Conservation (phyloP, 1,284 basidiomycete genomes). For the Phlebopus sp. region DNA sequence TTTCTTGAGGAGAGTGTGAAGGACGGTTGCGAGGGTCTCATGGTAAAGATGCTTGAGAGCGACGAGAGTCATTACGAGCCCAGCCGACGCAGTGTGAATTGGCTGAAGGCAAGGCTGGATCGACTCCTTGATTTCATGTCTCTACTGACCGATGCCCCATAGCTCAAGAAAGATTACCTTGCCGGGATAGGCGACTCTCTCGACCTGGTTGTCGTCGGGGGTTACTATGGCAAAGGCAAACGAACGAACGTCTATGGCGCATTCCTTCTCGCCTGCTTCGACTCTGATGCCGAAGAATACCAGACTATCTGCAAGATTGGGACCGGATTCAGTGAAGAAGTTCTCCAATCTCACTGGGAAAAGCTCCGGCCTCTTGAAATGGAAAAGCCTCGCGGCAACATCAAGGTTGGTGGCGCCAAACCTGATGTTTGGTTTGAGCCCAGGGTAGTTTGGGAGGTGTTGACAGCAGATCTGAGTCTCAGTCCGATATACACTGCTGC, state of each 20-base stretch:
- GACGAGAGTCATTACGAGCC: constrained; percentile 94
- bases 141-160: constrained; percentile 1
- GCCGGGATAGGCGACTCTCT: constrained; percentile 97
- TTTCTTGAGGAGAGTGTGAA: constrained; percentile 97
- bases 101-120: constrained; percentile 79
- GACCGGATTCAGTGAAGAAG: constrained; percentile 95
- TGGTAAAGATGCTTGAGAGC: constrained; percentile 98
- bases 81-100: constrained; percentile 91
- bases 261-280: constrained; percentile 93
- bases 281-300: constrained; percentile 85
- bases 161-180: constrained; percentile 98
- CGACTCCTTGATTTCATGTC: not conserved
- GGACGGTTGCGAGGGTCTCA: constrained; percentile 97
- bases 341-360: constrained; percentile 81
- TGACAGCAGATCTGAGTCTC: constrained; percentile 94
- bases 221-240: constrained; percentile 97
- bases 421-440: constrained; percentile 96
- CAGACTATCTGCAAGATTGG: constrained; percentile 99
- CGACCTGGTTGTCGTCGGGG: constrained; percentile 95
- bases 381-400: constrained; percentile 66
- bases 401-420: constrained; percentile 87
- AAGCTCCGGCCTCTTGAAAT: constrained; percentile 78
- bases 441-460: constrained; percentile 95
- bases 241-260: constrained; percentile 96
- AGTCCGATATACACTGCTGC: constrained; percentile 97